Evolutionary conservation across 2,329 filamentous ascomycete genomes (phyloP), one percentile per base, ranked within the genome.

Genomic region (Fusarium haematococcum): DNA sequence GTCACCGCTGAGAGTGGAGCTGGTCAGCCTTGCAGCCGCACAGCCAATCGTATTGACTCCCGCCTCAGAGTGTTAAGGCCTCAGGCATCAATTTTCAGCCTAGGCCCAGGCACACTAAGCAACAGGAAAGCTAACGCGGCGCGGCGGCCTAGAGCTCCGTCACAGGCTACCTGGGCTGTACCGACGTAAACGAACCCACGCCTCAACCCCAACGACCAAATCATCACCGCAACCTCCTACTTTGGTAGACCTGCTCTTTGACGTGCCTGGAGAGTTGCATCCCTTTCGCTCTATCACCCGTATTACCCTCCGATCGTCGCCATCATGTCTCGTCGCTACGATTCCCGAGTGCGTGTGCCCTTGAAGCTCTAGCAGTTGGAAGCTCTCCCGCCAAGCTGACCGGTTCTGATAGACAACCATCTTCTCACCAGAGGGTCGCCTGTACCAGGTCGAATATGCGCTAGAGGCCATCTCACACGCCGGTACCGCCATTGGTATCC

Each of bases 391-490:
- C 73, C 73, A 66, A 70, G 69, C 78, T 79, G 67, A 79, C 74
- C 68, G 60, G 65, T 70, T 52, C 41, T 50, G n/a, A 69, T 80
- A 98, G 95, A 99, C 97, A 80, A 99, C 97, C 83, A 99, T 99
- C 90, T 99, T 99, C 92, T 99, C 97, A 71, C 97, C 97, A 70
- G 97, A 99, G 88, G 97, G 97, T 75, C 95, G 97, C 82, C 91
- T 99, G 71, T 99, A 99, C 86, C 97, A 99, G 86, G 97, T 99
- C 80, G 97, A 99, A 91, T 99, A 99, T 89, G 97, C 97, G 30
- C 91, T 99, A 62, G 97, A 99, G 85, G 97, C 97, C 82, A 99
- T 99, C 83, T 99, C 97, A 77, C 97, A 99, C 81, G 97, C 97
- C 78, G 97, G 97, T 79, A 99, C 97, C 59, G 97, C 97, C 76